Evolutionary conservation across 2,329 filamentous ascomycete genomes (phyloP).

Genomic region (Mycogone perniciosa): DNA sequence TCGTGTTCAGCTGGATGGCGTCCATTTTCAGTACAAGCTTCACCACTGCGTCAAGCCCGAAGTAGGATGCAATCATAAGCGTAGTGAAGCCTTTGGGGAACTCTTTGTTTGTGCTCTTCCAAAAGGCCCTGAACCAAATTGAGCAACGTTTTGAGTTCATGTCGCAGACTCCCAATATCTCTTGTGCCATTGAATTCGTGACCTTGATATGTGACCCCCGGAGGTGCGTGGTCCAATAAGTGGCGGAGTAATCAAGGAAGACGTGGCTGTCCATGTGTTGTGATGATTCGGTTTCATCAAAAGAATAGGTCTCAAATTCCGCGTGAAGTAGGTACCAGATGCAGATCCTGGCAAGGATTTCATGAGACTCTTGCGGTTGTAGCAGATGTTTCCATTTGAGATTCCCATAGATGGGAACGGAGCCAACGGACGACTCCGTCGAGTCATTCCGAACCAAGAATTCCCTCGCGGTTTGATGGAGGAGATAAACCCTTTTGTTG

Average conservation of each 20-base stretch:
- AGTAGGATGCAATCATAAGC: slow-evolving; percentile 5
- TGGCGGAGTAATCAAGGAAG: slow-evolving; percentile 14
- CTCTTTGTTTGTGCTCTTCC: neutral
- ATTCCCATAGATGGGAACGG: no score
- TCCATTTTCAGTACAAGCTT: neutral
- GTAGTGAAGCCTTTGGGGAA: neutral
- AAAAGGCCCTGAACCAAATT: neutral
- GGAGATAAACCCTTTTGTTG: slow-evolving; percentile 16
- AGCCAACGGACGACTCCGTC: neutral
- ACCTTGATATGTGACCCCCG: neutral
- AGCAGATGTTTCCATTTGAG: slow-evolving; percentile 15
- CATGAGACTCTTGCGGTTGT: slow-evolving; percentile 9
- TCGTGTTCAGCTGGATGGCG: neutral
- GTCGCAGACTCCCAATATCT: neutral
- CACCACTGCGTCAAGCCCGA: neutral
- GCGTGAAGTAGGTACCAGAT: slow-evolving; percentile 6
- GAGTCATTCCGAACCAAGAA: slow-evolving; percentile 13
- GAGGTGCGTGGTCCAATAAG: slow-evolving; percentile 13
- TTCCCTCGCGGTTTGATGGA: slow-evolving; percentile 20
- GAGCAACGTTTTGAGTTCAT: neutral
- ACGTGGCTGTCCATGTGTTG: neutral
- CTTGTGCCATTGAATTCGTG: neutral
- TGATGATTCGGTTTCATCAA: neutral
- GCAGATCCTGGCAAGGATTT: slow-evolving; percentile 15
- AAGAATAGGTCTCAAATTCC: slow-evolving; percentile 2